A percentile compares a stretch with the other conserved stretches of the same genome.
Evolutionary conservation across 73 alveolate genomes (phyloP).

Genomic region (Paramecium primaurelia): DNA sequence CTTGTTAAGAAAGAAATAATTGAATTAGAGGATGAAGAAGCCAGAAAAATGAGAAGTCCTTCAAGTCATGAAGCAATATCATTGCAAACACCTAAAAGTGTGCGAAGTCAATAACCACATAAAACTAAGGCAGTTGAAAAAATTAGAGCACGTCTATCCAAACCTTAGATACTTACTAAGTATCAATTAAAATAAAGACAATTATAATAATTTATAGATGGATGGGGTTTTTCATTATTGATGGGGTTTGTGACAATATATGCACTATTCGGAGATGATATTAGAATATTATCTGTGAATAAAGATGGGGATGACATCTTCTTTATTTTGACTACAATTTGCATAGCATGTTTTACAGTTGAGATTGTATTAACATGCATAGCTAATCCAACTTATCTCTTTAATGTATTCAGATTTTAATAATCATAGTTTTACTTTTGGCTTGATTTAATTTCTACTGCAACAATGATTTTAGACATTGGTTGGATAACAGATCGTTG

Average conservation of each 20-base stretch:
- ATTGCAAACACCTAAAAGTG: not conserved
- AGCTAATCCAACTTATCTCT: slow-evolving; percentile 56
- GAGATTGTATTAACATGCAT: slow-evolving; percentile 63
- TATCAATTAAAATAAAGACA: not conserved
- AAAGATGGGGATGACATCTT: slow-evolving; percentile 59
- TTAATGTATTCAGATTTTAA: not conserved
- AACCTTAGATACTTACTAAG: not conserved
- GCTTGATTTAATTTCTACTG: slow-evolving; percentile 79
- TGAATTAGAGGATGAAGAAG: not conserved
- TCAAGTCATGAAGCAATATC: not conserved
- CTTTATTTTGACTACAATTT: slow-evolving; percentile 35
- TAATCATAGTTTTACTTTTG: slow-evolving; percentile 70
- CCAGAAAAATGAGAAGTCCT: not conserved
- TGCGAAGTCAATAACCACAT: not conserved
- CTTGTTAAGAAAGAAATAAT: not conserved
- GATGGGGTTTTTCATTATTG: slow-evolving; percentile 38
- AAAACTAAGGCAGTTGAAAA: not conserved
- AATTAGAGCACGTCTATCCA: slow-evolving; percentile 2
- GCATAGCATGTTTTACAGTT: slow-evolving; percentile 37
- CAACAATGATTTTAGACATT: slow-evolving; percentile 73
- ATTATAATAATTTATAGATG: not conserved
- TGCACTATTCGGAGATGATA: slow-evolving; percentile 87
- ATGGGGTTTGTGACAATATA: slow-evolving; percentile 80
- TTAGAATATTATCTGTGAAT: slow-evolving; percentile 61
- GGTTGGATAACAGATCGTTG: slow-evolving; percentile 74